phyloP scores from a whole-genome alignment of 164 flowering plant genomes.

The Warburgia ugandensis region DNA sequence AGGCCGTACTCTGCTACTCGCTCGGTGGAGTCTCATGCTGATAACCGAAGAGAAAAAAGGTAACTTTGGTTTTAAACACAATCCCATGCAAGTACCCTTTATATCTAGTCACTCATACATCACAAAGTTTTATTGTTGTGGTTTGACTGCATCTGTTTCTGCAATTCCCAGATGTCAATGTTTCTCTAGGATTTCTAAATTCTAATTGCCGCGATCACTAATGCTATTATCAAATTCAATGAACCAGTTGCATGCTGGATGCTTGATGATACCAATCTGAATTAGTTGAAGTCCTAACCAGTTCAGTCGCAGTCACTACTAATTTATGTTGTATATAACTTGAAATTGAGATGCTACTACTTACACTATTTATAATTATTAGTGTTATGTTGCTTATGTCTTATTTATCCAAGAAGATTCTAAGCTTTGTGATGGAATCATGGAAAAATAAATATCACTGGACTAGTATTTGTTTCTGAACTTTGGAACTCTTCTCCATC shows the following conservation, averaged over 20 bases:
- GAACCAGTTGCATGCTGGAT: not conserved
- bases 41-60: conserved; percentile 48
- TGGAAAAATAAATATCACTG: too few relatives aligned
- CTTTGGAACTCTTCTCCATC: too few relatives aligned
- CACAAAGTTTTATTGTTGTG: too few relatives aligned
- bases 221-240: not conserved
- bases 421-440: too few relatives aligned
- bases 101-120: not conserved
- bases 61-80: conserved; percentile 13
- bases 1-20: conserved; percentile 31
- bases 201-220: not conserved
- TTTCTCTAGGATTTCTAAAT: not conserved
- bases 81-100: not conserved
- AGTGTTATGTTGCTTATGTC: too few relatives aligned
- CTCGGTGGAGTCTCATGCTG: conserved; percentile 27
- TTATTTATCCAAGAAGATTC: too few relatives aligned
- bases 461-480: too few relatives aligned
- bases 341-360: not conserved
- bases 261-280: too few relatives aligned
- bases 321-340: not conserved
- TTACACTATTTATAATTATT: too few relatives aligned
- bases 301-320: not conserved
- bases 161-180: too few relatives aligned
- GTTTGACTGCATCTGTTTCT: too few relatives aligned
- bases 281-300: too few relatives aligned